Base-by-base conservation (phyloP, 2,329 filamentous ascomycete genomes). In the Beauveria caledonica region DNA sequence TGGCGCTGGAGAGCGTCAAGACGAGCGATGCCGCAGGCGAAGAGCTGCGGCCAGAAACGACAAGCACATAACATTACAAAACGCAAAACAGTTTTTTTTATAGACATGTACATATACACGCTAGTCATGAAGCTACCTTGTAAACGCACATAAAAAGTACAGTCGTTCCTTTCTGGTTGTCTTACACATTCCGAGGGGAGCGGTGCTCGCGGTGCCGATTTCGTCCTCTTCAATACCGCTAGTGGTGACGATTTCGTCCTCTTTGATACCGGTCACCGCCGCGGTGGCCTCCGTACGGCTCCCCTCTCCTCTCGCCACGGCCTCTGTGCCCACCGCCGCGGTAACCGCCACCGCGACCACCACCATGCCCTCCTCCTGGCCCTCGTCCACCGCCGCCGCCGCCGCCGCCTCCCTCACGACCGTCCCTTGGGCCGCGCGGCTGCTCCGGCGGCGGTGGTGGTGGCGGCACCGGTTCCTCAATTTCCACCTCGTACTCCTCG, bases 401-500 rank as follows among this genome's bases (percentile, higher is more conserved):
- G 27, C 66, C 60, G 54, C 67, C 64, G 27, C 66, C 60, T 53
- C 67, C 65, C 10, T 65, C 64, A 13, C 65, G 65, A 21, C 36
- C 57, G 23, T 53, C 49, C 7, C 57, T 17, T 3, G 39, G 25
- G 15, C 39, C 57, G 29, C 57, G 57, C 40, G 57, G 57, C 57
- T 60, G 66, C 10, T 67, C 66, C 25, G 68, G 70, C 33, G 67
- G 64, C 17, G 71, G 72, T 13, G 66, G 66, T 9, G 67, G 67
- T 27, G 68, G 70, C 21, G 72, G 72, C 17, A 84, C 74, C 1
- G 72, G 70, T 66, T 89, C 86, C 65, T 96, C 90, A 25, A 92
- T 84, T 69, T 95, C 90, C 46, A 89, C 78, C 69, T 89, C 86
- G 67, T 87, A 86, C 69, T 92, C 88, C 65, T 92, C 89, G 67